These are phyloP conservation scores for Aspergillus haitiensis DNA, from an alignment of 495 filamentous ascomycete genomes.

Conservation along the genomic window DNA sequence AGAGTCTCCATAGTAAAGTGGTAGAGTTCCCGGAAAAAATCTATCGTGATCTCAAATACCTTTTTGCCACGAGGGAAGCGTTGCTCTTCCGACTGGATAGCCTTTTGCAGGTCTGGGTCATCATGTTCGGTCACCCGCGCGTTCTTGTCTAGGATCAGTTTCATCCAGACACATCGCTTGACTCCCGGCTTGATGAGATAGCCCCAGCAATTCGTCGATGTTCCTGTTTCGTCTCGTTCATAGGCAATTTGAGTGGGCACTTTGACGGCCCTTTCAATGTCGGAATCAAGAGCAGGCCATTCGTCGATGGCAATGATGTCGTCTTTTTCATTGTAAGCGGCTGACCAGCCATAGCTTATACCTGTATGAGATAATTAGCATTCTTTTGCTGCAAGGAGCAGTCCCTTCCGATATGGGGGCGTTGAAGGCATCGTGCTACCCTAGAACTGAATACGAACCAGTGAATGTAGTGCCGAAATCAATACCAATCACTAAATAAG, in stretches of 20 bases:
- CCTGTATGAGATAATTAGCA: not conserved
- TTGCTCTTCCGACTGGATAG: not conserved
- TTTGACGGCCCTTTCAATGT: not conserved
- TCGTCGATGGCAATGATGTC: not conserved
- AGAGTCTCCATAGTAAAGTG: not conserved
- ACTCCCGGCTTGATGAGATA: not conserved
- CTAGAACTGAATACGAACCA: too few relatives aligned
- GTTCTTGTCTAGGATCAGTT: not conserved
- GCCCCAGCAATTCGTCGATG: not conserved
- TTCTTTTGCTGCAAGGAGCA: too few relatives aligned
- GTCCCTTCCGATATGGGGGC: too few relatives aligned
- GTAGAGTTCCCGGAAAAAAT: not conserved
- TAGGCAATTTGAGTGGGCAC: not conserved
- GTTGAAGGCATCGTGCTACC: too few relatives aligned
- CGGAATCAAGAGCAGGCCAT: not conserved
- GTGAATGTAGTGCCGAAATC: too few relatives aligned
- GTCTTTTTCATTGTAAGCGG: not conserved
- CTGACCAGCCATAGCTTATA: not conserved
- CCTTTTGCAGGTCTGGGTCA: not conserved
- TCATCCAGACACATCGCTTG: not conserved
- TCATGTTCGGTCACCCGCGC: not conserved
- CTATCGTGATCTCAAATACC: not conserved
- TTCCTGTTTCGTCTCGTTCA: not conserved
- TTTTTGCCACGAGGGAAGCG: not conserved
- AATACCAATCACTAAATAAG: too few relatives aligned